Conservation (phyloP, 2,329 filamentous ascomycete species). For the Alternaria arbusti region DNA sequence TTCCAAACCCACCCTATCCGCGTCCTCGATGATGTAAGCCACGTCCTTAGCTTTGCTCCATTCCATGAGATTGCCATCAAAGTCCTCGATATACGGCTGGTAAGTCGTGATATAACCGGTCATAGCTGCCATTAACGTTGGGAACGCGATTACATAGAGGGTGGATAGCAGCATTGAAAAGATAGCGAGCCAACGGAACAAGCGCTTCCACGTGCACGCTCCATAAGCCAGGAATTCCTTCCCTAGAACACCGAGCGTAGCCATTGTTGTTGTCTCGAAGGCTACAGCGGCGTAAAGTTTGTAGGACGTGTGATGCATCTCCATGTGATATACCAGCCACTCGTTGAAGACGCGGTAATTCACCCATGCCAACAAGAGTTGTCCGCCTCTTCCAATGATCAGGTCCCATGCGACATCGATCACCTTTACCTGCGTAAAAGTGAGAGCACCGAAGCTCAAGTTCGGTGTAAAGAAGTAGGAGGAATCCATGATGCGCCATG, state of each 20-base stretch:
- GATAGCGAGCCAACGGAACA: slow-evolving; percentile 44
- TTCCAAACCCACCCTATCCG: slow-evolving; percentile 23
- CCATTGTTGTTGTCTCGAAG: slow-evolving; percentile 36
- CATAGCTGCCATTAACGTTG: slow-evolving; percentile 49
- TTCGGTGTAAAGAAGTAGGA: slow-evolving; percentile 45
- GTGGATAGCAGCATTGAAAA: slow-evolving; percentile 40
- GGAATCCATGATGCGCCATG: slow-evolving; percentile 45
- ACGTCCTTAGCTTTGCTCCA: slow-evolving; percentile 24
- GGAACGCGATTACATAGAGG: slow-evolving; percentile 44
- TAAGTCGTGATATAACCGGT: slow-evolving; percentile 48
- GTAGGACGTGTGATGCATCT: slow-evolving; percentile 39
- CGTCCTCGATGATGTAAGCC: slow-evolving; percentile 24
- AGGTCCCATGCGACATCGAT: slow-evolving; percentile 50
- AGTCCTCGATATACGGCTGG: slow-evolving; percentile 37
- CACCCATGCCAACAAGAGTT: slow-evolving; percentile 40
- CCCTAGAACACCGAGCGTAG: slow-evolving; percentile 40
- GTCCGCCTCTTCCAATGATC: slow-evolving; percentile 44
- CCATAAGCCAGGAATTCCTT: slow-evolving; percentile 39
- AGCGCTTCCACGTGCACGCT: slow-evolving; percentile 26
- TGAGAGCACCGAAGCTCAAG: slow-evolving; percentile 38
- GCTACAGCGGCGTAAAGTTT: slow-evolving; percentile 39
- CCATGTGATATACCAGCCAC: slow-evolving; percentile 45
- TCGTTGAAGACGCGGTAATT: slow-evolving; percentile 49
- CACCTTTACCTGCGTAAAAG: slow-evolving; percentile 46
- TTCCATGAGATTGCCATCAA: slow-evolving; percentile 32